Percentiles rank a stretch among this genome's conserved stretches.
These are phyloP conservation scores for Monascus ruber DNA, from an alignment of 2,329 filamentous ascomycete species.

Conservation along the genomic window DNA sequence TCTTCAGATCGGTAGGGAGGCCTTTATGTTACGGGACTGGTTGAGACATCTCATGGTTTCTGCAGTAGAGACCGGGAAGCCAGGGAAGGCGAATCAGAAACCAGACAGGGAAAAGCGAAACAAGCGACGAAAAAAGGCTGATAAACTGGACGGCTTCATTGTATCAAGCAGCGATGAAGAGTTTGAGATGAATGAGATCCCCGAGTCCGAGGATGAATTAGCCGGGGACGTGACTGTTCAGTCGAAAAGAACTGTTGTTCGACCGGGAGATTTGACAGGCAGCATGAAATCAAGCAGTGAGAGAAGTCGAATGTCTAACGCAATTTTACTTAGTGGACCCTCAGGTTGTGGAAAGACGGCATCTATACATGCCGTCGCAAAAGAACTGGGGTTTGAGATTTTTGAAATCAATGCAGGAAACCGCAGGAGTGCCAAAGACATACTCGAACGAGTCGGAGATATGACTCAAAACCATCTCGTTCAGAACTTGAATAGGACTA, in stretches of 20 bases:
- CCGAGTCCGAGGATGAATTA: constrained; percentile 45
- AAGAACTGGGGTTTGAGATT: constrained; percentile 82
- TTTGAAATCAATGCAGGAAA: constrained; percentile 88
- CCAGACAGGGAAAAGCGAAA: constrained; percentile 21
- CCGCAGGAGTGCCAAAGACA: constrained; percentile 75
- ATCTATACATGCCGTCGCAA: constrained; percentile 79
- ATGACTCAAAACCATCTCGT: constrained; percentile 96
- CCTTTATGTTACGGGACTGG: constrained; percentile 66
- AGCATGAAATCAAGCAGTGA: constrained; percentile 24
- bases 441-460: constrained; percentile 84
- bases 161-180: constrained; percentile 67
- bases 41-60: constrained; percentile 63
- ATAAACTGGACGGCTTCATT: constrained; percentile 70
- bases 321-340: constrained; percentile 79
- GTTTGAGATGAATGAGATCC: constrained; percentile 57
- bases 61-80: constrained; percentile 54
- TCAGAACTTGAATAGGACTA: constrained; percentile 34
- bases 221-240: constrained; percentile 28
- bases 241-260: constrained; percentile 29
- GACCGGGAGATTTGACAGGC: constrained; percentile 24
- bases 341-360: constrained; percentile 89
- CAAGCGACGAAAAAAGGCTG: constrained; percentile 56
- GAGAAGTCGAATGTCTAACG: constrained; percentile 53
- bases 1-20: constrained; percentile 62
- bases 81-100: constrained; percentile 16